These are phyloP conservation scores for Ogataea zsoltii DNA, from an alignment of 805 yeast species.

Conservation along the genomic window DNA sequence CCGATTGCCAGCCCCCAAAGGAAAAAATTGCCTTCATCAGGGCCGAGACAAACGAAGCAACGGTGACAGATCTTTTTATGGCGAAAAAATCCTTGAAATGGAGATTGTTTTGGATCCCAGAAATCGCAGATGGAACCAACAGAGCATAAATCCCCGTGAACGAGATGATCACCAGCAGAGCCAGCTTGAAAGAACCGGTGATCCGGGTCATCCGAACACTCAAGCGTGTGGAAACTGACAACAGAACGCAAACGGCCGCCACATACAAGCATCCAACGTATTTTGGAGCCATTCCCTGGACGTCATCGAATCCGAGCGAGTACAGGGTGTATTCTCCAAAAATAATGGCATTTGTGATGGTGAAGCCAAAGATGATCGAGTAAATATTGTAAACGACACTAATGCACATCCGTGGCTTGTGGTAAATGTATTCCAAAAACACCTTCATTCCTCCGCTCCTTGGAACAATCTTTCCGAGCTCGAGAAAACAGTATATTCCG, in stretches of 20 bases:
- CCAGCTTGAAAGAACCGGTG: slow-evolving; percentile 61
- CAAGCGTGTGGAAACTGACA: slow-evolving; percentile 57
- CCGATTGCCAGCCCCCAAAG: slow-evolving; percentile 55
- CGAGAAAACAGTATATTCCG: slow-evolving; percentile 66
- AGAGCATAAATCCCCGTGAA: slow-evolving; percentile 59
- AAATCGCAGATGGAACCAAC: slow-evolving; percentile 45
- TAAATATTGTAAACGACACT: slow-evolving; percentile 49
- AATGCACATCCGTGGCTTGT: slow-evolving; percentile 54
- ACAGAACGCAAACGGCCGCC: slow-evolving; percentile 41
- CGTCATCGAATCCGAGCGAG: slow-evolving; percentile 43
- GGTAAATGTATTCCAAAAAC: slow-evolving; percentile 66
- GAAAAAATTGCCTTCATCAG: slow-evolving; percentile 54
- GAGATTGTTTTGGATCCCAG: slow-evolving; percentile 47
- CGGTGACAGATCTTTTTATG: slow-evolving; percentile 34
- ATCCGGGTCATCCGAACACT: slow-evolving; percentile 65
- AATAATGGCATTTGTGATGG: slow-evolving; percentile 50
- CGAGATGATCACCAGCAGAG: slow-evolving; percentile 53
- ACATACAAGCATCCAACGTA: slow-evolving; percentile 44
- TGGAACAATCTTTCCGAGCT: slow-evolving; percentile 70
- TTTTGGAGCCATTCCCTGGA: slow-evolving; percentile 39
- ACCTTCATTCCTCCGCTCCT: slow-evolving; percentile 77
- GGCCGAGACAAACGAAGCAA: slow-evolving; percentile 49
- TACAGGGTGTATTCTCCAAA: slow-evolving; percentile 55
- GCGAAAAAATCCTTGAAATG: slow-evolving; percentile 31
- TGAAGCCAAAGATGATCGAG: slow-evolving; percentile 51